Evolutionary conservation across 2,329 filamentous ascomycete species (phyloP), one percentile per base, ranked within the genome.

Genomic region (Dothideomycetidae sp.): DNA sequence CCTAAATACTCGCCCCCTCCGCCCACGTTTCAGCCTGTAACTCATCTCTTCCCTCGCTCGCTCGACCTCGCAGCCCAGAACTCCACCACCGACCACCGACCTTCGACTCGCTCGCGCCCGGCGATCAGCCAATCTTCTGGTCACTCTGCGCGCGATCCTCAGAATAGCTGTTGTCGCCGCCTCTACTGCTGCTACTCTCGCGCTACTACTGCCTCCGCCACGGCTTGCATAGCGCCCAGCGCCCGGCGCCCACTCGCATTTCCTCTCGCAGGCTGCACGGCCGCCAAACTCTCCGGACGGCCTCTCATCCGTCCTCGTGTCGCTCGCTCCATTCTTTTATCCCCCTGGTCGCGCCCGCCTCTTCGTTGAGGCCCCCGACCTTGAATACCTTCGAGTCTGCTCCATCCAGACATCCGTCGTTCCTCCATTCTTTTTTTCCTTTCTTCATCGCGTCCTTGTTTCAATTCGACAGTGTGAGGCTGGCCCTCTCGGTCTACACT

Each of bases 1-100:
- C n/a, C 21, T 26, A 36, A 36, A 36, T 31, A 29, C 36, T 19
- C 36, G 29, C 18, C 29, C 36, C 31, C 36, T 29, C n/a, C 30
- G 28, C 36, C 31, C 29, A 29, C 36, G 36, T 38, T 38, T 38
- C 36, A 38, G 36, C 36, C 36, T 38, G 36, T 38, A 38, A 38
- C 36, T 38, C 36, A 28, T n/a, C 21, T 26, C 21, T 32, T 31
- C 29, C 29, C 36, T 38, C 36, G 31, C 36, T 29, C 30, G 31
- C 36, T 30, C 29, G n/a, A 32, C 17, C 29, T 33, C 12, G 11
- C n/a, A 26, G 10, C 28, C n/a, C 29, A 10, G 12, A 7, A 26
- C 21, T n/a, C n/a, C 21, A 26, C 21, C 21, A 7, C n/a, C 7
- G 7, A 7, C n/a, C 21, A 26, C 21, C 7, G n/a, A 26, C 29